Base-by-base conservation (phyloP, 2,329 filamentous ascomycete species). In the Trichoderma sp. region DNA sequence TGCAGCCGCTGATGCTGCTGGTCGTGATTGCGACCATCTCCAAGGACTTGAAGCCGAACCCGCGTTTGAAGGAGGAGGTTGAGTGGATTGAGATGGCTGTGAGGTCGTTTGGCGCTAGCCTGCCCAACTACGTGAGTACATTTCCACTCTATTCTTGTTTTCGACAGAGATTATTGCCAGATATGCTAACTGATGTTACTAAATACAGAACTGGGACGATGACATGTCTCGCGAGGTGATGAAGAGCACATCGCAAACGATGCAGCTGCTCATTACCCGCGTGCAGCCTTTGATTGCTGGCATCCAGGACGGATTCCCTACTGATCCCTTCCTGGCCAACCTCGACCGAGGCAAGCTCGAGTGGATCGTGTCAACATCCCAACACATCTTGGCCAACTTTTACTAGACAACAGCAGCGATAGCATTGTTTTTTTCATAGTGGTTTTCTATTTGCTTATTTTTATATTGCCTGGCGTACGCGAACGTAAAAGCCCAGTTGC, bases 1-100 rank as follows among this genome's bases (percentile, higher is more conserved):
- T 91, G 62, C 87, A 87, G 59, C 86, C 88, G 21, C 81, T 91
- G 24, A 83, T 91, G 63, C 81, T 89, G 24, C 82, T 91, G 58
- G 90, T 89, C 1, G 86, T 91, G 49, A 88, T 88, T 66, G 88
- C 89, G 29, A 89, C 88, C 8, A 84, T 91, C 67, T 87, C 87
- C 43, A 84, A 87, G 74, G 83, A 88, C 55, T 79, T 91, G 57
- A 83, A 84, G 69, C 81, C 83, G 5, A 85, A 84, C 52, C 80
- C 82, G 13, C 80, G 83, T 57, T 78, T 90, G 63, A 81, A 84
- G 60, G 83, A 87, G 74, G 88, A 88, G 76, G 79, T 90, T 65
- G 81, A 81, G 27, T 89, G 88, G 86, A 82, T 90, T 52, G 88
- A 90, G 75, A 83, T 85, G 73, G 84, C 89, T 49, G 79, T 91